Conservation (phyloP, 2,329 filamentous ascomycete genomes). For the Proliferodiscus dingleyae region DNA sequence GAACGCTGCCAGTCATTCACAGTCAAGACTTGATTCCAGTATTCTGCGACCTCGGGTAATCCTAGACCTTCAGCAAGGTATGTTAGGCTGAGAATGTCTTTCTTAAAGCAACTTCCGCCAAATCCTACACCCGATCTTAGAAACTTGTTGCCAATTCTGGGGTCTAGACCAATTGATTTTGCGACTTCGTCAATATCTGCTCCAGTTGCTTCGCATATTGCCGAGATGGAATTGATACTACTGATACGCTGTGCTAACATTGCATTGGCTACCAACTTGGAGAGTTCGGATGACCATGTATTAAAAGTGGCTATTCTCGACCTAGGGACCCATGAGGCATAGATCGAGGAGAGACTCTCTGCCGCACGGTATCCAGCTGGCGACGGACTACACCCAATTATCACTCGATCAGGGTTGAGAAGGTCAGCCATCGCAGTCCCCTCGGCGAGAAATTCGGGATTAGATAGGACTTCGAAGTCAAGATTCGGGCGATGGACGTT, state of each 20-base stretch:
- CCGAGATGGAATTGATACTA: constrained; percentile 77
- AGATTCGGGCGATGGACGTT: constrained; percentile 55
- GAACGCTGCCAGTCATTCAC: constrained; percentile 74
- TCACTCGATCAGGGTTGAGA: constrained; percentile 64
- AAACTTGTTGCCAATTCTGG: constrained; percentile 67
- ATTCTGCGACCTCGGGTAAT: constrained; percentile 66
- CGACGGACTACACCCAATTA: constrained; percentile 66
- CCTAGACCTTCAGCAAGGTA: constrained; percentile 69
- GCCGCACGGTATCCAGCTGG: constrained; percentile 57
- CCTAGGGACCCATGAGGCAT: constrained; percentile 65
- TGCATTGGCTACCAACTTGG: constrained; percentile 75
- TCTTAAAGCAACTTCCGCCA: constrained; percentile 77
- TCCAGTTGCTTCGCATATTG: constrained; percentile 71
- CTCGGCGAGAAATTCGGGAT: constrained; percentile 76
- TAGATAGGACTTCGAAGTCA: constrained; percentile 71
- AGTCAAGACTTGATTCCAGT: constrained; percentile 68
- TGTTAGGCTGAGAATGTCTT: constrained; percentile 69
- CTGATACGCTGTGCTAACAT: constrained; percentile 77
- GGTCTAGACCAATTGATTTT: constrained; percentile 62
- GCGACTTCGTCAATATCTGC: constrained; percentile 72
- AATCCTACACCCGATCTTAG: constrained; percentile 73
- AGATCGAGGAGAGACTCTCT: constrained; percentile 58
- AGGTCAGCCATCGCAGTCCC: constrained; percentile 71
- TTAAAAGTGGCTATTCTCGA: constrained; percentile 67
- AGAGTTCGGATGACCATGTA: constrained; percentile 71